A percentile compares a stretch with the other conserved stretches of the same genome.
These are phyloP conservation scores for Byssothecium circinans DNA, from an alignment of 2,329 filamentous ascomycete genomes.

Conservation along the genomic window DNA sequence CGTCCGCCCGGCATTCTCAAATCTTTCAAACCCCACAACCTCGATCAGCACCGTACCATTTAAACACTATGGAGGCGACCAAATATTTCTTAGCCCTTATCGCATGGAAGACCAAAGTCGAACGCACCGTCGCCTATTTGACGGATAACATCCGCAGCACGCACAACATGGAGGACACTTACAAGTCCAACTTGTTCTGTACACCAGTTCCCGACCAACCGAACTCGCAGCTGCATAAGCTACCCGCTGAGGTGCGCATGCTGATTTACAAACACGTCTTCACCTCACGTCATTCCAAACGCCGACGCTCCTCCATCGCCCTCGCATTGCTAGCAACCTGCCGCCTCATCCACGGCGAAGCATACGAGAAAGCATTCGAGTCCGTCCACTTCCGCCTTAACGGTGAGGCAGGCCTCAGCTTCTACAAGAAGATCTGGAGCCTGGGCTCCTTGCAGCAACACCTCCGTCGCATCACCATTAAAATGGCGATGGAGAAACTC, in stretches of 20 bases:
- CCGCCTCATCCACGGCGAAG: slow-evolving; percentile 9
- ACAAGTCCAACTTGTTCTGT: slow-evolving; percentile 1
- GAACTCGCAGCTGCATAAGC: slow-evolving; percentile 1
- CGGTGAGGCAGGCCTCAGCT: not conserved
- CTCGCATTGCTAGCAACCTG: slow-evolving; percentile 7
- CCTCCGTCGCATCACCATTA: slow-evolving; percentile 6
- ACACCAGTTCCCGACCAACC: not conserved
- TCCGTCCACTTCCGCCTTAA: not conserved
- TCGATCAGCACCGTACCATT: too few relatives aligned
- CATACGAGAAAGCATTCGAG: slow-evolving; percentile 1
- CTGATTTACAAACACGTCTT: slow-evolving; percentile 8
- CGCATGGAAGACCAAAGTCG: not conserved
- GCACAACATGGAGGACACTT: not conserved
- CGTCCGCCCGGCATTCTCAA: too few relatives aligned
- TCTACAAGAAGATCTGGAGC: not conserved
- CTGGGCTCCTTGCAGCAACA: slow-evolving; percentile 3
- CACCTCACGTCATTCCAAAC: not conserved
- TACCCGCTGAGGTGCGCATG: slow-evolving; percentile 6
- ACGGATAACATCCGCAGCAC: not conserved
- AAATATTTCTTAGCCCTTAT: not conserved
- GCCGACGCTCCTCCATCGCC: not conserved
- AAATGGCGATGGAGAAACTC: slow-evolving; percentile 1
- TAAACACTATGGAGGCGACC: not conserved
- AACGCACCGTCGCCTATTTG: not conserved
- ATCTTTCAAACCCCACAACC: too few relatives aligned